A percentile compares a stretch with the other conserved stretches of the same genome.
Conservation (phyloP, 768 basidiomycete species). For the Leccinum subtestaceum region DNA sequence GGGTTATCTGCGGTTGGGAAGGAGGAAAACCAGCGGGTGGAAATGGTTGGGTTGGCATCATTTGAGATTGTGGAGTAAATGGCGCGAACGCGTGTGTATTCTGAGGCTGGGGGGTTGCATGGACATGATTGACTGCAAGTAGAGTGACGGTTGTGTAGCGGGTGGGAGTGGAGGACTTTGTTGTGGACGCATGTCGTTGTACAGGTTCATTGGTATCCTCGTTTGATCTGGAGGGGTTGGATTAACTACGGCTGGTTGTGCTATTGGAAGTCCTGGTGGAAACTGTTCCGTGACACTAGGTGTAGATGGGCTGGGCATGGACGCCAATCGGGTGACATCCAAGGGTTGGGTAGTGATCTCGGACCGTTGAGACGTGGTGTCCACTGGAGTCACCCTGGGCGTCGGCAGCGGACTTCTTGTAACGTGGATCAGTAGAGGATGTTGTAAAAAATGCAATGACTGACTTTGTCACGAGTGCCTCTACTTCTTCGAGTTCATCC, state of each 20-base stretch:
- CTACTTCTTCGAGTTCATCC: constrained; percentile 39
- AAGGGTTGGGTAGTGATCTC: constrained; percentile 3
- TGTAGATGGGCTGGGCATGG: constrained; percentile 1
- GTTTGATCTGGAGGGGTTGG: constrained; percentile 4
- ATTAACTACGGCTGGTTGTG: not conserved
- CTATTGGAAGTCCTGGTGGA: not conserved
- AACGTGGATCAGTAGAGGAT: constrained; percentile 16
- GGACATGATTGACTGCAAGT: constrained; percentile 11
- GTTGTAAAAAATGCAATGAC: constrained; percentile 23
- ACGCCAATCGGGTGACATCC: not conserved
- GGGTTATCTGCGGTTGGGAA: constrained; percentile 16
- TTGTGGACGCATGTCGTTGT: not conserved
- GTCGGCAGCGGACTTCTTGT: constrained; percentile 62
- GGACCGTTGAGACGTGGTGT: constrained; percentile 18
- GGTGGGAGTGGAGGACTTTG: constrained; percentile 6
- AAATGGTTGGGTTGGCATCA: constrained; percentile 16
- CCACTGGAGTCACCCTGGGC: constrained; percentile 54
- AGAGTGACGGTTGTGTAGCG: constrained; percentile 8
- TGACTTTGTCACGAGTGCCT: constrained; percentile 42
- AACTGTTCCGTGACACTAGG: not conserved
- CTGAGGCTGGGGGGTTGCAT: constrained; percentile 18
- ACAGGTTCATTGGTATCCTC: not conserved
- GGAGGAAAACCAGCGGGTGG: constrained; percentile 15
- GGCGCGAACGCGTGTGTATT: constrained; percentile 12
- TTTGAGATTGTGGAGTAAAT: constrained; percentile 17